A percentile compares a stretch with the other conserved stretches of the same genome.
Conservation (phyloP, 305 asterid species). For the Fraxinus sp. region DNA sequence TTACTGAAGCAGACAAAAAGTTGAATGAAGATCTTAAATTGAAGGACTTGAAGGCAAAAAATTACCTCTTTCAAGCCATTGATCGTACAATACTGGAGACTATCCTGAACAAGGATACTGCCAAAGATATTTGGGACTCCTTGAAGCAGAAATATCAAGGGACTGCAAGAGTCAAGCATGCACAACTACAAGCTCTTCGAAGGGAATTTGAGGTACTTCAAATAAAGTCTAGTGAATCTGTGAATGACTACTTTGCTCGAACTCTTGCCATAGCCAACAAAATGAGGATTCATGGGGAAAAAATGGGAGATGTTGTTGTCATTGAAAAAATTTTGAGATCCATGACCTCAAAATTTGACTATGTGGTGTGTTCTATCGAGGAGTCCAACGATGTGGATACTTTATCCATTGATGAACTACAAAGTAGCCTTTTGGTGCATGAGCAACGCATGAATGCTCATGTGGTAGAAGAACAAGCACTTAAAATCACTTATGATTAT, state of each 20-base stretch:
- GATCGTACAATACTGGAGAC: constrained; percentile 1
- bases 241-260: background rate
- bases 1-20: background rate
- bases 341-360: background rate
- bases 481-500: background rate
- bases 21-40: background rate
- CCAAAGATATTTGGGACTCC: background rate
- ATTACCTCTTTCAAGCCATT: constrained; percentile 10
- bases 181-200: background rate
- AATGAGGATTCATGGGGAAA: background rate
- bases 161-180: background rate
- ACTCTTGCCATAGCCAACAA: background rate
- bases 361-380: background rate
- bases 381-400: background rate
- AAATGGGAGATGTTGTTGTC: background rate
- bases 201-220: background rate
- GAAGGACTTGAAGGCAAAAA: constrained; percentile 8
- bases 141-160: background rate
- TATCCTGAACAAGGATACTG: background rate
- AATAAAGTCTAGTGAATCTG: background rate
- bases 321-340: background rate
- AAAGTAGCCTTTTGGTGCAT: background rate
- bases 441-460: background rate
- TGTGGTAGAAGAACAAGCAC: background rate
- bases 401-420: background rate